phyloP scores from a whole-genome alignment of 208 protist genomes.

The Spongospora subterranea region DNA sequence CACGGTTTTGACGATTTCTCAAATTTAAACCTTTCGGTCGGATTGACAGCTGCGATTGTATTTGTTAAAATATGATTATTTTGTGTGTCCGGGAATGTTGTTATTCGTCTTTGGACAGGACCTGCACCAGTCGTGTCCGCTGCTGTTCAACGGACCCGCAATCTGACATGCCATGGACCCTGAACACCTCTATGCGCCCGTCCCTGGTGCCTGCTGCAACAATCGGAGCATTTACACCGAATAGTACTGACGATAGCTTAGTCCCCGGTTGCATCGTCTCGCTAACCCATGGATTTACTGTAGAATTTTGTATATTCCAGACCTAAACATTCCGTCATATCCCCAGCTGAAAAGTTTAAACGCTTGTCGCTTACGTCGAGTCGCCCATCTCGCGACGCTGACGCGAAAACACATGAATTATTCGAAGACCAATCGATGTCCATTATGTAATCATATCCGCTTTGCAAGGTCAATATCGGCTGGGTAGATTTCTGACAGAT shows the following conservation, averaged over 20 bases:
- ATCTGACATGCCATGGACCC: not conserved
- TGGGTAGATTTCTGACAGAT: conserved; percentile 77
- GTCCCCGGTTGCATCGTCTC: not conserved
- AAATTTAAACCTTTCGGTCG: no score
- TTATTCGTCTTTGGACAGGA: not conserved
- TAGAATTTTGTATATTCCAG: conserved; percentile 14
- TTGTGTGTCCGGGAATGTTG: no score
- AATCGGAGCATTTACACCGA: conserved; percentile 3
- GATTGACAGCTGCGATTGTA: no score
- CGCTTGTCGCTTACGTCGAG: conserved; percentile 72
- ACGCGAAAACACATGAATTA: conserved; percentile 87
- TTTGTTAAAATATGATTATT: no score
- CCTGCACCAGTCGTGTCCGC: not conserved
- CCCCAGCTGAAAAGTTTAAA: not conserved
- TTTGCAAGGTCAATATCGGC: conserved; percentile 81
- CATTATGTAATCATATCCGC: conserved; percentile 78
- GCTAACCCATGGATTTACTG: conserved; percentile 1
- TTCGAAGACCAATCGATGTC: conserved; percentile 90
- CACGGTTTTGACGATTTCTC: no score
- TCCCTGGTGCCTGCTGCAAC: not conserved
- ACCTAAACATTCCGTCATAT: no score
- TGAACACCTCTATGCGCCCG: not conserved
- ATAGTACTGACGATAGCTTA: not conserved
- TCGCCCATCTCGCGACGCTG: conserved; percentile 80
- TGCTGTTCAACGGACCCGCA: not conserved